Conservation (phyloP, 306 rosid genomes). For the Urtica urens region DNA sequence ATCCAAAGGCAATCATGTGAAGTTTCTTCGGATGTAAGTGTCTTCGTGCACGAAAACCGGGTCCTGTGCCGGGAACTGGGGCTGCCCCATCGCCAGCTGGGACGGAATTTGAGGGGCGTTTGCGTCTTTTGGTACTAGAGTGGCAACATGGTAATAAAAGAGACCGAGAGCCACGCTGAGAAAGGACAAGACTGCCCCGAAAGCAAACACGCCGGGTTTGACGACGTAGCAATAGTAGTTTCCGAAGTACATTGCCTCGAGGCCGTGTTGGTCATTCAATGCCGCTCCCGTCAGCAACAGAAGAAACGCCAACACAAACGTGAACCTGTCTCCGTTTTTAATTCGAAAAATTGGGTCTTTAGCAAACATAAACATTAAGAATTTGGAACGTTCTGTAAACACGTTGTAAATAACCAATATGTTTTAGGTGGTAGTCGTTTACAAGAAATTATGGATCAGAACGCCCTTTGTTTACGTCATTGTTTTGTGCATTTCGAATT, state of each 20-base stretch:
- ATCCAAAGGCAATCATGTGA: too few relatives aligned
- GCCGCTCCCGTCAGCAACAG: slow-evolving; percentile 61
- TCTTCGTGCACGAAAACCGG: slow-evolving; percentile 91
- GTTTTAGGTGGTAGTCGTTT: too few relatives aligned
- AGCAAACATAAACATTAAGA: too few relatives aligned
- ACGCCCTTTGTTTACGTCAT: too few relatives aligned
- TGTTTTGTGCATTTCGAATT: too few relatives aligned
- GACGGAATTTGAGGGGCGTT: slow-evolving; percentile 24
- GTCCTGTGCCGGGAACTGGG: slow-evolving; percentile 57
- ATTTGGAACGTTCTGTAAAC: too few relatives aligned
- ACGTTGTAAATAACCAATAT: too few relatives aligned
- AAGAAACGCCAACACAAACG: slow-evolving; percentile 52
- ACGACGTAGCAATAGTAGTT: slow-evolving; percentile 63
- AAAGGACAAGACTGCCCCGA: slow-evolving; percentile 44
- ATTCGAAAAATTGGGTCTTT: too few relatives aligned
- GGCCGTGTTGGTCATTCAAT: slow-evolving; percentile 39
- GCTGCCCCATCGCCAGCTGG: slow-evolving; percentile 82
- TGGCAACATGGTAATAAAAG: slow-evolving; percentile 38
- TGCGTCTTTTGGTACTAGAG: slow-evolving; percentile 28
- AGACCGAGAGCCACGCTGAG: slow-evolving; percentile 61
- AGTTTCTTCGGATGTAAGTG: slow-evolving; percentile 72
- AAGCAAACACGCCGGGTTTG: slow-evolving; percentile 67
- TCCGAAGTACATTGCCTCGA: slow-evolving; percentile 42
- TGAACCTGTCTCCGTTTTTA: too few relatives aligned
- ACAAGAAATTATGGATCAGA: too few relatives aligned